phyloP scores from a whole-genome alignment of 495 filamentous ascomycete species.

The Aspergillus ostianus region DNA sequence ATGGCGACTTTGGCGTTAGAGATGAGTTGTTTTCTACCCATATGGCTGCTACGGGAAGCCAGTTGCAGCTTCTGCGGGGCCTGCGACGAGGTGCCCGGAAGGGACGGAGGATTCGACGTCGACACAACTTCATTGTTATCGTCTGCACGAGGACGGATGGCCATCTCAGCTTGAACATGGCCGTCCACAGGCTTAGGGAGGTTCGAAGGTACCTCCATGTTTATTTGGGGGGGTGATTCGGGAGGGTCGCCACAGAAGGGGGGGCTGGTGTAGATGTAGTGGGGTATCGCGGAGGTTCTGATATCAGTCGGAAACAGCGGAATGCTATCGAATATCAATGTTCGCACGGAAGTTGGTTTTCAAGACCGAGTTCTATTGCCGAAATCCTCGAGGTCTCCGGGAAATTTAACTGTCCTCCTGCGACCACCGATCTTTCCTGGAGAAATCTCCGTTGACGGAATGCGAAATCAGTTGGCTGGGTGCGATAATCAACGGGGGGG shows the following conservation, averaged over 20 bases:
- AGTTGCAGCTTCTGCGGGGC: conserved; percentile 3
- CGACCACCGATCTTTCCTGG: neutral
- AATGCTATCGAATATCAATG: neutral
- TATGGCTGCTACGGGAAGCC: conserved; percentile 5
- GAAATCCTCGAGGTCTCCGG: neutral
- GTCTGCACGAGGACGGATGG: conserved; percentile 14
- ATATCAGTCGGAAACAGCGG: conserved; percentile 2
- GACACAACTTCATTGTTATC: conserved; percentile 8
- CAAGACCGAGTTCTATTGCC: neutral
- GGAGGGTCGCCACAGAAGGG: neutral
- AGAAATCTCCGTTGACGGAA: neutral
- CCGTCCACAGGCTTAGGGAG: conserved; percentile 9
- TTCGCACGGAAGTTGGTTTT: neutral
- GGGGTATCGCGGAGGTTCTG: neutral
- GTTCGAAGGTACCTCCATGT: conserved; percentile 19
- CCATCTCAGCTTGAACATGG: conserved; percentile 11
- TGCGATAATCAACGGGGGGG: neutral
- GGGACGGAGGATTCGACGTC: conserved; percentile 10
- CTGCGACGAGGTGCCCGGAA: conserved; percentile 2
- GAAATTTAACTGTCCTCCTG: neutral
- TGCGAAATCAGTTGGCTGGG: neutral
- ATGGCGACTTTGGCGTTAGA: conserved; percentile 47
- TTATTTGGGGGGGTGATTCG: neutral
- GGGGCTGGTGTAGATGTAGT: neutral
- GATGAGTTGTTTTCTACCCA: conserved; percentile 19